phyloP scores from a whole-genome alignment of 345 rosid genomes.

The Salix arbutifolia region DNA sequence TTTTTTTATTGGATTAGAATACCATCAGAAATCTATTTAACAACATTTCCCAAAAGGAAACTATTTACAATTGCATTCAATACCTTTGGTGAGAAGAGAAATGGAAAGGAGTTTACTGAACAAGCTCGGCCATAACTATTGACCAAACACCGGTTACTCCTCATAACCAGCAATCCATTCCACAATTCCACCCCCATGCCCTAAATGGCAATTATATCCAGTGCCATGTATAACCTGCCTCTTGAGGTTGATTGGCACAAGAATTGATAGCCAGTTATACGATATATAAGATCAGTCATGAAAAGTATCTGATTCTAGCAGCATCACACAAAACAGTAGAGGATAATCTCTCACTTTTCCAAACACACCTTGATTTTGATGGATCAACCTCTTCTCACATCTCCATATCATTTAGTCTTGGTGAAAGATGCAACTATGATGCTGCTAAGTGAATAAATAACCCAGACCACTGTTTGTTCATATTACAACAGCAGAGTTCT shows the following conservation, averaged over 20 bases:
- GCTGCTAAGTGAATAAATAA: background rate
- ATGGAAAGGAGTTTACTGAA: no score
- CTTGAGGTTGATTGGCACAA: background rate
- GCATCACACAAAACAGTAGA: background rate
- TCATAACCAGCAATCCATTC: no score
- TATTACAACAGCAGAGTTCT: background rate
- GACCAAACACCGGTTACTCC: background rate
- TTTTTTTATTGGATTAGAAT: background rate
- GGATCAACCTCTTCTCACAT: background rate
- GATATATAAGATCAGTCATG: background rate
- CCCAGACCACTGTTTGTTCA: background rate
- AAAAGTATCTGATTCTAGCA: background rate
- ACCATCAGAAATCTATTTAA: background rate
- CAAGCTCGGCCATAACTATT: no score
- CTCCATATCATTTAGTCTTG: background rate
- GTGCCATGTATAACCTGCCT: background rate
- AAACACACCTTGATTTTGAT: background rate
- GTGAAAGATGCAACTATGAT: background rate
- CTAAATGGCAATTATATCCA: no score
- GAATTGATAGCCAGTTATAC: background rate
- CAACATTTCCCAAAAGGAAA: background rate
- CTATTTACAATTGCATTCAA: background rate
- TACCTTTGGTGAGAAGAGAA: background rate
- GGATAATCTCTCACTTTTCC: background rate
- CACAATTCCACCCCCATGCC: no score